phyloP scores from a whole-genome alignment of 1,139 yeast species.

The Zygosaccharomyces sapae region DNA sequence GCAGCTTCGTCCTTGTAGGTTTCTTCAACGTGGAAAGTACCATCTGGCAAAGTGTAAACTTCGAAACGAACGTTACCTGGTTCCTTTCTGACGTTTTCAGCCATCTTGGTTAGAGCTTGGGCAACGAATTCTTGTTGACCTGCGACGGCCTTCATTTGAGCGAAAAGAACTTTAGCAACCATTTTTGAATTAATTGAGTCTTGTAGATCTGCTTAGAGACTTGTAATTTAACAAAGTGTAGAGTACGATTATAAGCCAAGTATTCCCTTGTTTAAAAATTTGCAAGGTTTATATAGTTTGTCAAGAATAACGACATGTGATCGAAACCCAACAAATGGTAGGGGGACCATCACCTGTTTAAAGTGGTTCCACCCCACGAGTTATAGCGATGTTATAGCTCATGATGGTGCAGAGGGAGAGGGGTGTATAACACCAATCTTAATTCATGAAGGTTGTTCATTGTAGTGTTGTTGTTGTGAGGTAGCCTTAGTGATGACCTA shows the following conservation, averaged over 20 bases:
- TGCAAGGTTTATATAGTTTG: constrained; percentile 1
- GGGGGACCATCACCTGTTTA: background rate
- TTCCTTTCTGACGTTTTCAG: constrained; percentile 2
- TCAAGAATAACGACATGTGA: background rate
- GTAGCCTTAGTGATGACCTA: too few relatives aligned
- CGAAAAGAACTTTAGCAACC: constrained; percentile 3
- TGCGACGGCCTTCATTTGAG: constrained; percentile 1
- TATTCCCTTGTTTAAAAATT: background rate
- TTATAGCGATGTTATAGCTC: too few relatives aligned
- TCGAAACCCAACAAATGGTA: background rate
- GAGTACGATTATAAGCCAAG: background rate
- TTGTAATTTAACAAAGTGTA: background rate
- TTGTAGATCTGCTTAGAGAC: background rate
- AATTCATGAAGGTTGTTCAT: too few relatives aligned
- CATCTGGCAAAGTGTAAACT: background rate
- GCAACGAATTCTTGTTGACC: constrained; percentile 1
- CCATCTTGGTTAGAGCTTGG: constrained; percentile 3
- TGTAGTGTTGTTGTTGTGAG: too few relatives aligned
- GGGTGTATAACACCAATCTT: too few relatives aligned
- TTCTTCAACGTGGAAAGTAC: constrained; percentile 3
- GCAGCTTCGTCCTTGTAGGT: constrained; percentile 6
- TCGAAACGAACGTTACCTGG: constrained; percentile 6
- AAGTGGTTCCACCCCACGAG: too few relatives aligned
- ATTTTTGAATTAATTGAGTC: background rate
- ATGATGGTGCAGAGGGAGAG: too few relatives aligned